Conservation (phyloP, 2,329 filamentous ascomycete species). For the Myriangium duriaei region DNA sequence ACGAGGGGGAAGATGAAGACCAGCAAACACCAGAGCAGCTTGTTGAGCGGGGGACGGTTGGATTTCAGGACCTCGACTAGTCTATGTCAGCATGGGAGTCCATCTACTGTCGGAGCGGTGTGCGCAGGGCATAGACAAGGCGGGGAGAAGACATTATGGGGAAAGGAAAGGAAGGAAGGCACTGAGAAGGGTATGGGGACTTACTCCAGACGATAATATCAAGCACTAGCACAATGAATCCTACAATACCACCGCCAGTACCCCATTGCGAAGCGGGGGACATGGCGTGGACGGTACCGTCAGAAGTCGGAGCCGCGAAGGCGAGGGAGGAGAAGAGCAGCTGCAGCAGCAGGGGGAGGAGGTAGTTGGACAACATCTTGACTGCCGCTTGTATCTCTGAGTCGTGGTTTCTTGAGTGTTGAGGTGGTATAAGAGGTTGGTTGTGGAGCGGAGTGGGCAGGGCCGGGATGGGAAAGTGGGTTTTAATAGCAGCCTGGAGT, state of each 20-base stretch:
- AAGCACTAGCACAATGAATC: slow-evolving; percentile 48
- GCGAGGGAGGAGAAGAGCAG: slow-evolving; percentile 39
- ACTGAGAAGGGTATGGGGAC: slow-evolving; percentile 22
- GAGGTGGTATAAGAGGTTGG: no score
- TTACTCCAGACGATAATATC: slow-evolving; percentile 52
- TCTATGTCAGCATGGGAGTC: slow-evolving; percentile 13
- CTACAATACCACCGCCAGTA: slow-evolving; percentile 48
- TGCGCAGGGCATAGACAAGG: no score
- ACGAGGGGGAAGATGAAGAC: slow-evolving; percentile 53
- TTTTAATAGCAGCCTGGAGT: no score
- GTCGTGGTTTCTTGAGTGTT: no score
- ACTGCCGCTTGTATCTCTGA: no score
- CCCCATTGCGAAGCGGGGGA: slow-evolving; percentile 43
- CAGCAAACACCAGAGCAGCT: slow-evolving; percentile 50
- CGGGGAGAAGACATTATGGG: neutral
- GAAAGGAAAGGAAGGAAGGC: neutral
- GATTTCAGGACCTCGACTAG: slow-evolving; percentile 54
- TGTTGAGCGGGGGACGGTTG: slow-evolving; percentile 44
- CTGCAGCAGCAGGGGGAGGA: slow-evolving; percentile 40
- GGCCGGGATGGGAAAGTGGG: no score
- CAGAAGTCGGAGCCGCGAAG: slow-evolving; percentile 30
- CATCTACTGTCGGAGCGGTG: no score
- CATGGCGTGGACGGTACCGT: slow-evolving; percentile 25
- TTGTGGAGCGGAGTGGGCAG: no score
- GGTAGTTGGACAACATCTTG: no score